Base-by-base conservation (phyloP, 441 rosid genomes). In the Daphne laureola region DNA sequence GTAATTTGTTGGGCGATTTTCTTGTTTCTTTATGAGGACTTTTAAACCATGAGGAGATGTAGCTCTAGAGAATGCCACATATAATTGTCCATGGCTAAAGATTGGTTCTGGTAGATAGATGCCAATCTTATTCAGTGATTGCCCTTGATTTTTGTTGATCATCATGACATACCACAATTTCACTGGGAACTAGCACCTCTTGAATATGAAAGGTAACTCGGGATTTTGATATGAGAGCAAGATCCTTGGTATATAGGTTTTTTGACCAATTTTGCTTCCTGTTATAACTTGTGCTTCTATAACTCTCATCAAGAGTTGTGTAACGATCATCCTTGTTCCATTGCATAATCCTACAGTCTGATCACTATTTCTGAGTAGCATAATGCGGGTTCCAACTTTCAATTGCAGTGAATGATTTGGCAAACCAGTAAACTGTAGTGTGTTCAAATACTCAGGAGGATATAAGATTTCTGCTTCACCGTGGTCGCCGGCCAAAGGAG, bases 301-400 rank as follows among this genome's bases (percentile, higher is more conserved):
- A 0, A 35, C 43, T 14, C 51, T 16, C 31, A 13, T 8, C 3
- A 23, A 41, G n/a, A 57, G 14, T 3, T 17, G 13, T 4, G 18
- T 57, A 6, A 46, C 26, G 8, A 57, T 26, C 12, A 57, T 11
- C 5, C 61, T 27, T 45, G 61, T 57, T 3, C 51, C 51, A 57
- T 57, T 57, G 8, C 61, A 57, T 7, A 57, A 14, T 5, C 52
- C 52, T 2, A 0, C 7, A 1, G 14, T 12, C 25, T 46, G 52
- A 46, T 46, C 36, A 7, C 26, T 57, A 27, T 57, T 57, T 6
- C 45, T 27, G 3, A 46, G 14, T 15, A 57, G 14, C 16, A 57
- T 45, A 8, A 57, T 17, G 43, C 26, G 4, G 1, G n/a, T 45
- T 2, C 52, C 52, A 46, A 57, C 17, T 46, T 46, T 57, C 17